These are phyloP conservation scores for Leptographium wingfieldii DNA, from an alignment of 2,329 filamentous ascomycete species.

Conservation along the genomic window DNA sequence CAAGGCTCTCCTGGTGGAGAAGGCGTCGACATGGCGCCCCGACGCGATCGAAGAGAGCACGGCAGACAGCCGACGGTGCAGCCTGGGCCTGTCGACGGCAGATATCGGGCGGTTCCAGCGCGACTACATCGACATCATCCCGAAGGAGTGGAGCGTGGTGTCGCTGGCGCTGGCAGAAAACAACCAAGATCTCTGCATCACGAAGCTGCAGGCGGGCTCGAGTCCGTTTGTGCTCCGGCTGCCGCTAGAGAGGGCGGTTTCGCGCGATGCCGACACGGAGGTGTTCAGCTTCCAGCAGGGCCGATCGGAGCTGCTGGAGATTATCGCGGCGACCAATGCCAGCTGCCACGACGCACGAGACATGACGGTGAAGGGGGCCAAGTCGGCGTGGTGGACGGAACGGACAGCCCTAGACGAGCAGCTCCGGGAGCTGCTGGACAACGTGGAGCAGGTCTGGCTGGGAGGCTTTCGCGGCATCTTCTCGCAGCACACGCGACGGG, in stretches of 20 bases:
- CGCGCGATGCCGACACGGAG: slow-evolving; percentile 54
- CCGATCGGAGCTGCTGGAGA: slow-evolving; percentile 65
- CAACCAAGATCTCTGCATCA: slow-evolving; percentile 73
- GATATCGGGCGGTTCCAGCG: slow-evolving; percentile 57
- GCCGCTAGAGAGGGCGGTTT: slow-evolving; percentile 70
- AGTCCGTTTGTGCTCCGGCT: slow-evolving; percentile 78
- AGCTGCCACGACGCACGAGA: slow-evolving; percentile 65
- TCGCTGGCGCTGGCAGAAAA: slow-evolving; percentile 77
- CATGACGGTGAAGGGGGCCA: slow-evolving; percentile 60
- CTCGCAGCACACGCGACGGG: slow-evolving; percentile 53
- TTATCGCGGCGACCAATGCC: slow-evolving; percentile 69
- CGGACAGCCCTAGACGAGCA: slow-evolving; percentile 68
- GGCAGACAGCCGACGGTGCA: neutral
- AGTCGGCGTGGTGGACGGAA: slow-evolving; percentile 80
- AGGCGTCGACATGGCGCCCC: slow-evolving; percentile 26
- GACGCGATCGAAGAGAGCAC: slow-evolving; percentile 1
- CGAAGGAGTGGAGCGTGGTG: slow-evolving; percentile 69
- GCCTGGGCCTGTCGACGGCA: slow-evolving; percentile 20
- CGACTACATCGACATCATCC: slow-evolving; percentile 77
- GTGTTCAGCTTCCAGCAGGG: slow-evolving; percentile 76
- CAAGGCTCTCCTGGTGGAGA: slow-evolving; percentile 36
- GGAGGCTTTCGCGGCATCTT: slow-evolving; percentile 94
- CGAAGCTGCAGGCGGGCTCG: slow-evolving; percentile 64
- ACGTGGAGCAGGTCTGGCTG: slow-evolving; percentile 87
- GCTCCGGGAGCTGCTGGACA: slow-evolving; percentile 64